Percentiles rank a stretch among this genome's conserved stretches.
Evolutionary conservation across 495 filamentous ascomycete genomes (phyloP).

Genomic region (Parmelia sp.): DNA sequence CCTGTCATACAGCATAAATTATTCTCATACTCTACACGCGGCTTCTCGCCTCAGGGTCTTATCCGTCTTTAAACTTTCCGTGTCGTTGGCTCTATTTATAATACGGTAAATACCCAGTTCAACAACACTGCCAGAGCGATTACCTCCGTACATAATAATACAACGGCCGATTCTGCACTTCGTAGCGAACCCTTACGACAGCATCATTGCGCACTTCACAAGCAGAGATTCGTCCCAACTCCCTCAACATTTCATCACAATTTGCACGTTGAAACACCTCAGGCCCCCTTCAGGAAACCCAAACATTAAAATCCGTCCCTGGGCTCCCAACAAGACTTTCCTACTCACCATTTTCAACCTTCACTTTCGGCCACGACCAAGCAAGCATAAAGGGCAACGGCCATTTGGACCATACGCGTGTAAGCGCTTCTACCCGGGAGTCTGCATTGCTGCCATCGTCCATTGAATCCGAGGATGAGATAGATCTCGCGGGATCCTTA

Average conservation of each 20-base stretch:
- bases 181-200: neutral
- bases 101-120: slow-evolving; percentile 1
- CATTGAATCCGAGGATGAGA: slow-evolving; percentile 1
- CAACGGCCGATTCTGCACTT: neutral
- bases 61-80: neutral
- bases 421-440: neutral
- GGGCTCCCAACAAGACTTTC: neutral
- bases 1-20: neutral
- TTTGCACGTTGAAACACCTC: neutral
- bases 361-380: neutral
- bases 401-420: neutral
- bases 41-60: neutral
- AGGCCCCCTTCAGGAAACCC: neutral
- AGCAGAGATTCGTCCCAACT: neutral
- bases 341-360: neutral
- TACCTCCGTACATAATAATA: neutral
- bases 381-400: neutral
- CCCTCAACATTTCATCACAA: neutral
- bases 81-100: slow-evolving; percentile 1
- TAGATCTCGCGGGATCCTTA: neutral
- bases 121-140: neutral
- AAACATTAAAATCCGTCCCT: neutral
- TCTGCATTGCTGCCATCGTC: slow-evolving; percentile 1
- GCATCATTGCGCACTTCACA: neutral
- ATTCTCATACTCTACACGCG: no score